Percentiles rank a stretch among this genome's conserved stretches.
Evolutionary conservation across 2,329 filamentous ascomycete genomes (phyloP).

Genomic region (Hypoxylon sp.): DNA sequence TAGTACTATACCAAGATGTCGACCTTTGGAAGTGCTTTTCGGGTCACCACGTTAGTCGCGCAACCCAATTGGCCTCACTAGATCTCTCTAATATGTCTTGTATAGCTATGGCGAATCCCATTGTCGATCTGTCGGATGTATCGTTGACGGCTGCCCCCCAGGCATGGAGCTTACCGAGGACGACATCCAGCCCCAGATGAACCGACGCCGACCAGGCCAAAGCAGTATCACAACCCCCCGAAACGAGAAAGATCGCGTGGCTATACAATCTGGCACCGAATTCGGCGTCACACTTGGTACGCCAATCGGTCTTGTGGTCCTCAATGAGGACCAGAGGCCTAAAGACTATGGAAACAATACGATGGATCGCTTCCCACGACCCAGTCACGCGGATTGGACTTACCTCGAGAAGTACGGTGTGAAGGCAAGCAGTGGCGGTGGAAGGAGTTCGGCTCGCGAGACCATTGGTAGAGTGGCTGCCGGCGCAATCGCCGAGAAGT

Average conservation of each 20-base stretch:
- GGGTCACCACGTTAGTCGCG: slow-evolving; percentile 80
- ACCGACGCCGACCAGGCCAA: slow-evolving; percentile 89
- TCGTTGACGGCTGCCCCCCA: slow-evolving; percentile 92
- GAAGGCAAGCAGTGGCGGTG: slow-evolving; percentile 91
- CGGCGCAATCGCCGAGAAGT: slow-evolving; percentile 94
- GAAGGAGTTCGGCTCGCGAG: slow-evolving; percentile 91
- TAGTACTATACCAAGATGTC: slow-evolving; percentile 73
- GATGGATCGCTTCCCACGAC: slow-evolving; percentile 92
- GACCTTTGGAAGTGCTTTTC: slow-evolving; percentile 86
- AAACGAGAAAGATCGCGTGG: slow-evolving; percentile 90
- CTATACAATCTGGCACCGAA: slow-evolving; percentile 94
- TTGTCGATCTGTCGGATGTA: slow-evolving; percentile 93
- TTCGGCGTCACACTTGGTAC: slow-evolving; percentile 91
- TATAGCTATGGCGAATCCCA: slow-evolving; percentile 85
- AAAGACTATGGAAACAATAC: slow-evolving; percentile 91
- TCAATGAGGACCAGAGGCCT: slow-evolving; percentile 93
- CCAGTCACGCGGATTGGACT: slow-evolving; percentile 95
- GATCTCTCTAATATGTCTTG: slow-evolving; percentile 31
- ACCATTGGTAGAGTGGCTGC: slow-evolving; percentile 95
- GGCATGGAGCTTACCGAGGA: slow-evolving; percentile 86
- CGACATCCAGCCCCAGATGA: slow-evolving; percentile 96
- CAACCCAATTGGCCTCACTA: slow-evolving; percentile 33
- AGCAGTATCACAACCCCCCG: slow-evolving; percentile 91
- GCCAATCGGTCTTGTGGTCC: slow-evolving; percentile 87
- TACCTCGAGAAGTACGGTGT: slow-evolving; percentile 98